Percentiles rank a stretch among this genome's conserved stretches.
phyloP scores from a whole-genome alignment of 306 rosid species.

The Casuarina equisetifolia region DNA sequence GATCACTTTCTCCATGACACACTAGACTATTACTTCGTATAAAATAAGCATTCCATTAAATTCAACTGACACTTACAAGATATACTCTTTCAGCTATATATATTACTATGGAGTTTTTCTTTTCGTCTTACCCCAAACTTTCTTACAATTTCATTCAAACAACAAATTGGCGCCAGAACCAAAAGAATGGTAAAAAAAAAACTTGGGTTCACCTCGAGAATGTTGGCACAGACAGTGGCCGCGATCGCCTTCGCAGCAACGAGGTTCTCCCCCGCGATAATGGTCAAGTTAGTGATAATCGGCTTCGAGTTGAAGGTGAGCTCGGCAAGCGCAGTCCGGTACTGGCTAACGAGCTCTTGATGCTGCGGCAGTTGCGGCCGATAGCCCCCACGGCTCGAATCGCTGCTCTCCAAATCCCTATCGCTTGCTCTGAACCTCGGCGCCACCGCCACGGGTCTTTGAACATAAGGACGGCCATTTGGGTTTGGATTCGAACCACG shows the following conservation, averaged over 20 bases:
- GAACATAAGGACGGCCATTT: conserved; percentile 58
- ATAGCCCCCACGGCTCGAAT: conserved; percentile 60
- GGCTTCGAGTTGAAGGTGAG: conserved; percentile 89
- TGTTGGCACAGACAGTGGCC: conserved; percentile 65
- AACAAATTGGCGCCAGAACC: conserved; percentile 38
- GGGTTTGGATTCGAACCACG: conserved; percentile 32
- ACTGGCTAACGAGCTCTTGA: conserved; percentile 78
- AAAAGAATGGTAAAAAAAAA: conserved; percentile 34
- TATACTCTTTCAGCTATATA: neutral
- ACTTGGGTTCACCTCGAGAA: conserved; percentile 90
- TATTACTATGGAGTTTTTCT: conserved; percentile 10
- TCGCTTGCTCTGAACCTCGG: conserved; percentile 54
- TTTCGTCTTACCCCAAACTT: conserved; percentile 22
- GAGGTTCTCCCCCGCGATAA: conserved; percentile 78
- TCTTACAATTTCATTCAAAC: conserved; percentile 47
- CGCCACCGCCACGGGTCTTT: conserved; percentile 43
- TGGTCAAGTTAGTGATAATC: conserved; percentile 85
- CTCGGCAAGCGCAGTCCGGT: conserved; percentile 75
- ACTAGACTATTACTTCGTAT: conserved; percentile 7
- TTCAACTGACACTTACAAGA: conserved; percentile 31
- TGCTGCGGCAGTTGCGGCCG: conserved; percentile 64
- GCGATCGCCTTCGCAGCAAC: conserved; percentile 67
- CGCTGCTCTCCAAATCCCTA: conserved; percentile 53
- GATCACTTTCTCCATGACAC: conserved; percentile 1
- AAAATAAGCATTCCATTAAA: conserved; percentile 34